Evolutionary conservation across 169 alveolate species (phyloP), one percentile per base, ranked within the genome.

Genomic region (Plasmodium knowlesi): DNA sequence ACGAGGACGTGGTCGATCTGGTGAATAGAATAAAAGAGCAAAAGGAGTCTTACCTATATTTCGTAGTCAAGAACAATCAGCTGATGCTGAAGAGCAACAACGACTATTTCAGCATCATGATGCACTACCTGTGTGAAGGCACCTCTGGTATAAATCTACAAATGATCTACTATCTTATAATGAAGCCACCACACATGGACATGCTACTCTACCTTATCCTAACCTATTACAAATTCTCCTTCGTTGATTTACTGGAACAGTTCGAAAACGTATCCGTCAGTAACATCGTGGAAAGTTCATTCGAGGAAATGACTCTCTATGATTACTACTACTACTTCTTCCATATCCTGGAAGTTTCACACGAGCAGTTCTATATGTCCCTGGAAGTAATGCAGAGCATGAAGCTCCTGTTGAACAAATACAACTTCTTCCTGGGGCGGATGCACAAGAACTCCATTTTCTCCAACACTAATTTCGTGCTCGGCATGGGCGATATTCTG

Each of bases 51-150:
- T 88, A 88, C 53, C 72, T 88, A 25, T 88, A 88, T 34, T 88
- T 88, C 34, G 94, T 80, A 16, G 94, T 88, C 5, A 76, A 67
- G 16, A 85, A 79, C 71, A 88, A 88, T 46, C 50, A 78, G 19
- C 54, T 88, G 6, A 41, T 88, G 50, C 50, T 88, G 43, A 88
- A 88, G 32, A 61, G 32, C n/a, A 88, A 88, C 34, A 88, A 88
- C 78, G 94, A 88, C 46, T 88, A 88, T 22, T 88, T 88, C 82
- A 79, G 94, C 54, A 88, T 88, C 19, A 88, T 88, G 94, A 88
- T 88, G 94, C 94, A 88, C 25, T 88, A 88, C 72, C 71, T 88
- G 76, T 76, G 88, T 34, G 94, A 88, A 57, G 46, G 82, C 50
- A 19, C 89, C 8, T 28, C 41, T 16, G 34, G 28, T 5, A 39